Conservation (phyloP, 805 yeast species). For the Wickerhamiella parazyma region DNA sequence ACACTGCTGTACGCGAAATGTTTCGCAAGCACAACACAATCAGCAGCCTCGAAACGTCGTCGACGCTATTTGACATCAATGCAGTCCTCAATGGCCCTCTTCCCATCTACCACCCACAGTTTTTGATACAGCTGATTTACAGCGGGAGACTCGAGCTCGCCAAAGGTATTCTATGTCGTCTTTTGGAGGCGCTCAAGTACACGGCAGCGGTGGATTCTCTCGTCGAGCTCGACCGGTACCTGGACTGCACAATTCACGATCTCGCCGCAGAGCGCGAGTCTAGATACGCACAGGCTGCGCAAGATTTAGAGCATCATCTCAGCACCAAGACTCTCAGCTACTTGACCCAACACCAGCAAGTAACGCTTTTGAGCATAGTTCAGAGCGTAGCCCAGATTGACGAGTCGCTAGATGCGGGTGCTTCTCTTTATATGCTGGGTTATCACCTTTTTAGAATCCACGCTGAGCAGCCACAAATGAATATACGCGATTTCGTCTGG, state of each 20-base stretch:
- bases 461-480: constrained; percentile 38
- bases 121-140: constrained; percentile 62
- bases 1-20: constrained; percentile 38
- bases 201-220: constrained; percentile 14
- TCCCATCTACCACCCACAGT: constrained; percentile 86
- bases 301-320: constrained; percentile 43
- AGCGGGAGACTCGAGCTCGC: constrained; percentile 45
- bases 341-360: constrained; percentile 82
- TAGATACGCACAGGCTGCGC: constrained; percentile 17
- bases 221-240: constrained; percentile 27
- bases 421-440: constrained; percentile 49
- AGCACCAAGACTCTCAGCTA: constrained; percentile 59
- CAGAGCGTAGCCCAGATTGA: constrained; percentile 40
- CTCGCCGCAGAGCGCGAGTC: no score
- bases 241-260: no score
- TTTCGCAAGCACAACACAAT: constrained; percentile 38
- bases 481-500: constrained; percentile 77
- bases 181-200: constrained; percentile 41
- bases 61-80: constrained; percentile 48
- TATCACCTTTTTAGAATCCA: constrained; percentile 51
- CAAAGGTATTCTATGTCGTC: constrained; percentile 39
- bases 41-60: constrained; percentile 11
- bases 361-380: constrained; percentile 58
- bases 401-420: constrained; percentile 25
- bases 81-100: constrained; percentile 76